These are phyloP conservation scores for Rhizomucor pusillus DNA, from an alignment of 371 early-diverging fungal genomes.

Conservation along the genomic window DNA sequence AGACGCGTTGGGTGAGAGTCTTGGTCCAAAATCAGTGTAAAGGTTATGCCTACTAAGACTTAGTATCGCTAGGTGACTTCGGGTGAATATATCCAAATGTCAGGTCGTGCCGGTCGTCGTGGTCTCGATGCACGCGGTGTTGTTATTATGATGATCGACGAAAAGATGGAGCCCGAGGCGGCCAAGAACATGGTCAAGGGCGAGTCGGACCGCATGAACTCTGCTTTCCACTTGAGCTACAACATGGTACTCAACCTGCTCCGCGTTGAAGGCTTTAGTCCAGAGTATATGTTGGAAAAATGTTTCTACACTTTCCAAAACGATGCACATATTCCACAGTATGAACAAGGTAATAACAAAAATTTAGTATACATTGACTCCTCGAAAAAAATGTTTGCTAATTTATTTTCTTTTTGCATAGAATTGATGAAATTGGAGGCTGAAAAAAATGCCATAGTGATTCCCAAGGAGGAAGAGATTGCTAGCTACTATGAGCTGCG, in stretches of 20 bases:
- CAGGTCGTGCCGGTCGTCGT: slow-evolving; percentile 97
- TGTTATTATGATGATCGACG: slow-evolving; percentile 96
- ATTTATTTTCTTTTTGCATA: not conserved
- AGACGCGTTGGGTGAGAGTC: slow-evolving; percentile 76
- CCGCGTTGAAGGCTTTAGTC: slow-evolving; percentile 96
- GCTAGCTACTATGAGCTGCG: slow-evolving; percentile 77
- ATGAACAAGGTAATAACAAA: slow-evolving; percentile 48
- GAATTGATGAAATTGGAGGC: slow-evolving; percentile 56
- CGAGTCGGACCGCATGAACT: slow-evolving; percentile 90
- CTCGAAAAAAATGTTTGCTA: not conserved
- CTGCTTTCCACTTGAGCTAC: slow-evolving; percentile 98
- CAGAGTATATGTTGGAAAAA: slow-evolving; percentile 93
- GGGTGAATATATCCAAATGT: slow-evolving; percentile 99
- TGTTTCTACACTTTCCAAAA: slow-evolving; percentile 98
- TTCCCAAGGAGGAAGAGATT: slow-evolving; percentile 73
- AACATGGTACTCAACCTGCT: slow-evolving; percentile 99
- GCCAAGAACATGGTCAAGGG: slow-evolving; percentile 96
- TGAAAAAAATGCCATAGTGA: slow-evolving; percentile 49
- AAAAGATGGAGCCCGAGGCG: slow-evolving; percentile 93
- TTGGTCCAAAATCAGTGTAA: not conserved
- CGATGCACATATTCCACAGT: slow-evolving; percentile 76
- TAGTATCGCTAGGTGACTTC: slow-evolving; percentile 43
- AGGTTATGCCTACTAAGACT: not conserved
- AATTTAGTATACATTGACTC: not conserved
- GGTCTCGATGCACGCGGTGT: slow-evolving; percentile 99